These are phyloP conservation scores for Geotrichum reessii DNA, from an alignment of 1,139 yeast genomes.

Conservation along the genomic window DNA sequence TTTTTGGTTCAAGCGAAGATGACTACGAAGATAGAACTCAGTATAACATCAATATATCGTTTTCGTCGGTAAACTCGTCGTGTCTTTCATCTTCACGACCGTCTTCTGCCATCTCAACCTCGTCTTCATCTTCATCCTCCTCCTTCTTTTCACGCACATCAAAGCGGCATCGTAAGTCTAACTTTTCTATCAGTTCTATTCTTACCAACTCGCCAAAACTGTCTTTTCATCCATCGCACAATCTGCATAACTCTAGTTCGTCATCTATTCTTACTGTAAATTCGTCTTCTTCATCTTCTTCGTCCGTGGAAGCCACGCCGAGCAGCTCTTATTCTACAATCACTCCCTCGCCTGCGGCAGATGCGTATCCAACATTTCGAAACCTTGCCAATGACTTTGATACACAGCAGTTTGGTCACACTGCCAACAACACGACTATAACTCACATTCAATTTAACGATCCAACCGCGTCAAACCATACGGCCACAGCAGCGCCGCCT, in stretches of 20 bases:
- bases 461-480: background rate
- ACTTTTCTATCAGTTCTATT: background rate
- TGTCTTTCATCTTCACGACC: background rate
- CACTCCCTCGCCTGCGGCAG: background rate
- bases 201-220: background rate
- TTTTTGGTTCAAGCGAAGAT: conserved; percentile 1
- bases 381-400: background rate
- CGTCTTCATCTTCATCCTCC: background rate
- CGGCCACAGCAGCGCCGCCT: background rate
- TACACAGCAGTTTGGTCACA: background rate
- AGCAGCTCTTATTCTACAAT: conserved; percentile 7
- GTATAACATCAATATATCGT: conserved; percentile 7
- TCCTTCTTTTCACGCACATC: background rate
- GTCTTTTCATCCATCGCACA: conserved; percentile 7
- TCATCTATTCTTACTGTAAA: conserved; percentile 9
- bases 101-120: background rate
- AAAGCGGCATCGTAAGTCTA: background rate
- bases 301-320: conserved; percentile 10
- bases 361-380: background rate
- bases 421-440: background rate
- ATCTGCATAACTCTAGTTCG: conserved; percentile 1
- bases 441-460: background rate
- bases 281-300: background rate
- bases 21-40: conserved; percentile 10
- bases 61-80: background rate